A percentile compares a stretch with the other conserved stretches of the same genome.
Evolutionary conservation across 352 stramenopile genomes (phyloP).

Genomic region (Pythium sukuiense): DNA sequence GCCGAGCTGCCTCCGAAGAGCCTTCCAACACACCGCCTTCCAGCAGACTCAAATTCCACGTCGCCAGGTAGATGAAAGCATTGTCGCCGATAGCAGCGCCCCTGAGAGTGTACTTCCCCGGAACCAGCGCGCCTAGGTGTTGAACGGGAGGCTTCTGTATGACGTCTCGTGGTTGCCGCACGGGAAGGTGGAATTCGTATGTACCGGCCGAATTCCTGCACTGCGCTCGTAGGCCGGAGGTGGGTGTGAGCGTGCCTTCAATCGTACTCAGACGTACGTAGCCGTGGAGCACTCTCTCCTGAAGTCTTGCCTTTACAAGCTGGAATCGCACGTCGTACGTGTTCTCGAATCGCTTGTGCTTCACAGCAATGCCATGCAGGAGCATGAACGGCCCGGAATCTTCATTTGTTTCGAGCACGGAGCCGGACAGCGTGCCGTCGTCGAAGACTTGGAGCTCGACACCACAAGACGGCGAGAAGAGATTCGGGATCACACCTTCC

Average conservation of each 20-base stretch:
- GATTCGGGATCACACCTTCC: not conserved
- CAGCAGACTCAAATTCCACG: not conserved
- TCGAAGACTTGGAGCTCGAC: not conserved
- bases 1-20: not conserved
- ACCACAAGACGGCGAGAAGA: not conserved
- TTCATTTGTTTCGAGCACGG: not conserved
- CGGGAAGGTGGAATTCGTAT: too few relatives aligned
- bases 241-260: not conserved
- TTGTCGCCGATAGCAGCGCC: conserved; percentile 5
- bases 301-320: not conserved
- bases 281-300: too few relatives aligned
- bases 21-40: not conserved
- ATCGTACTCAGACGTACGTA: not conserved
- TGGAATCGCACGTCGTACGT: conserved; percentile 9
- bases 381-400: not conserved
- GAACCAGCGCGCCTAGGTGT: not conserved
- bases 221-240: too few relatives aligned
- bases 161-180: too few relatives aligned
- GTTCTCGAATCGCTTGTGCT: not conserved
- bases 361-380: not conserved
- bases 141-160: too few relatives aligned
- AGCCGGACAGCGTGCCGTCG: not conserved
- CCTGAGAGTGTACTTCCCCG: conserved; percentile 1
- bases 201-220: too few relatives aligned
- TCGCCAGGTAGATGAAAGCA: not conserved